Conservation (phyloP, 305 asterid species). For the Fraxinus platypoda region DNA sequence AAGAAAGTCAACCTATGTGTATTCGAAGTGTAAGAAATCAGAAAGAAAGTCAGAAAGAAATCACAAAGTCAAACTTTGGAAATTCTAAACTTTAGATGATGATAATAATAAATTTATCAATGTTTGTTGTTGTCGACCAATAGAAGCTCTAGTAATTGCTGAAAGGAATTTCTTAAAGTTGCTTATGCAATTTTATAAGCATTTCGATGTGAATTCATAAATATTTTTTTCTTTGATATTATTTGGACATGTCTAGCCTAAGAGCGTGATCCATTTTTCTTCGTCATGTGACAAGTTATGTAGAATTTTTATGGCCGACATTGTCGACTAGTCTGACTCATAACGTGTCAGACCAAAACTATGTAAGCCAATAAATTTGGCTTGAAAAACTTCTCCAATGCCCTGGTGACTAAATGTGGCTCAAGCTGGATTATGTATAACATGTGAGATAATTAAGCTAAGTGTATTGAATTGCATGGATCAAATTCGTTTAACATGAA, state of each 20-base stretch:
- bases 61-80: constrained; percentile 25
- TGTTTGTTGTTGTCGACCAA: neutral
- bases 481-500: neutral
- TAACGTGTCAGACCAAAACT: neutral
- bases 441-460: neutral
- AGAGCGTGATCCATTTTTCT: neutral
- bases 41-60: no score
- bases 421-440: neutral
- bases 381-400: neutral
- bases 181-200: neutral
- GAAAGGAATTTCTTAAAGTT: neutral
- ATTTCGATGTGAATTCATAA: neutral
- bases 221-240: neutral
- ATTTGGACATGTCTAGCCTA: neutral
- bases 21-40: no score
- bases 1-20: neutral
- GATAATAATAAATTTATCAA: neutral
- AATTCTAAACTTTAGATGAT: neutral
- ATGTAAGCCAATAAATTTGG: neutral
- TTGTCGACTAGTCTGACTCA: neutral
- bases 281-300: neutral
- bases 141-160: neutral
- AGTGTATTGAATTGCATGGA: neutral
- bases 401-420: neutral
- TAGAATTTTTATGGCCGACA: neutral